These are phyloP conservation scores for Cyanidium caldarium DNA, from an alignment of 23 red algal species.

Conservation along the genomic window DNA sequence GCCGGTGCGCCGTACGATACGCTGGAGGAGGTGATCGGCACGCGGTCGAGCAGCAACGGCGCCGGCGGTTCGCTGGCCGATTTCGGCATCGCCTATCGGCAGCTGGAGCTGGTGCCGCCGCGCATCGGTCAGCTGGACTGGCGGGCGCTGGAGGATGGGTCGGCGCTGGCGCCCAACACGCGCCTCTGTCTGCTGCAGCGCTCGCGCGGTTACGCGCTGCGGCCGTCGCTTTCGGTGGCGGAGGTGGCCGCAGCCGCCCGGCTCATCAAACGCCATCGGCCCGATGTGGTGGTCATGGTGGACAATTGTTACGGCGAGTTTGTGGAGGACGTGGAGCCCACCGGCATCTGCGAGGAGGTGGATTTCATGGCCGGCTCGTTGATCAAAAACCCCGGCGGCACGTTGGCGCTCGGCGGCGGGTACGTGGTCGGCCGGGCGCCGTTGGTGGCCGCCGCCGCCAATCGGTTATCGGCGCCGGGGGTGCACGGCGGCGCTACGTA, in stretches of 20 bases:
- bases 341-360: constrained; percentile 25
- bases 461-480: constrained; percentile 42
- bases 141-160: constrained; percentile 17
- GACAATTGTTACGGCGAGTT: constrained; percentile 86
- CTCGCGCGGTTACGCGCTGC: constrained; percentile 53
- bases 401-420: constrained; percentile 40
- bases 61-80: constrained; percentile 39
- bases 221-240: constrained; percentile 12
- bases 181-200: constrained; percentile 55
- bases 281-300: constrained; percentile 36
- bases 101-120: constrained; percentile 20
- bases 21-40: constrained; percentile 74
- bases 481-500: constrained; percentile 54
- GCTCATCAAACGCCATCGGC: constrained; percentile 24
- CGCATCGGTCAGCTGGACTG: neutral
- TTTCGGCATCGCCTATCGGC: constrained; percentile 27
- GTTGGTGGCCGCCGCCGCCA: constrained; percentile 30
- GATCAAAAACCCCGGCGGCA: constrained; percentile 76
- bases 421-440: constrained; percentile 33
- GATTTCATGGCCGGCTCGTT: constrained; percentile 61
- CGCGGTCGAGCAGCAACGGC: constrained; percentile 1
- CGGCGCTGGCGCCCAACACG: constrained; percentile 9
- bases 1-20: constrained; percentile 58
- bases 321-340: constrained; percentile 36
- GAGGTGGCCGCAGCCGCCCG: constrained; percentile 24